Conservation (phyloP, 2,329 filamentous ascomycete species). For the Lachnellula hyalina region DNA sequence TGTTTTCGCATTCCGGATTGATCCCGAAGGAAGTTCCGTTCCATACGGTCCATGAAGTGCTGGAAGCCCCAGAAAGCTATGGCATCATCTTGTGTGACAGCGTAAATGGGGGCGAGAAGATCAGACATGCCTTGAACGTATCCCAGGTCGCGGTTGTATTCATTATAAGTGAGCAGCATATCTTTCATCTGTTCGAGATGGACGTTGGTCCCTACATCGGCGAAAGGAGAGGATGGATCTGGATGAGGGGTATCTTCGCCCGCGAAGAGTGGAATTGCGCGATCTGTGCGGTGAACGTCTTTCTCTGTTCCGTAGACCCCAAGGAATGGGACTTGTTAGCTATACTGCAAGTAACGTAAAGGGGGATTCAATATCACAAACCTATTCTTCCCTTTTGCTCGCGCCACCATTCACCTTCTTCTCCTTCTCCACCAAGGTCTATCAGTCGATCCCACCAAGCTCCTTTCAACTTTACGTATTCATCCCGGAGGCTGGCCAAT, state of each 20-base stretch:
- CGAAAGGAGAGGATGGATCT: slow-evolving; percentile 91
- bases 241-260: slow-evolving; percentile 96
- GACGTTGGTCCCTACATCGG: slow-evolving; percentile 88
- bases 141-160: slow-evolving; percentile 90
- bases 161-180: slow-evolving; percentile 97
- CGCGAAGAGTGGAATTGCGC: slow-evolving; percentile 88
- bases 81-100: slow-evolving; percentile 94
- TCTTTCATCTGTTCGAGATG: slow-evolving; percentile 99
- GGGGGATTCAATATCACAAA: slow-evolving; percentile 42
- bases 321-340: slow-evolving; percentile 44
- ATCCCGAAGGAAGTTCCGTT: slow-evolving; percentile 91
- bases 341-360: slow-evolving; percentile 9
- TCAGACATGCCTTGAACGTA: slow-evolving; percentile 99
- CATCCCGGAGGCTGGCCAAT: slow-evolving; percentile 80
- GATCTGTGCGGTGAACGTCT: slow-evolving; percentile 95
- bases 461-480: slow-evolving; percentile 90
- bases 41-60: slow-evolving; percentile 96
- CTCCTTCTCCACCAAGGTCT: slow-evolving; percentile 71
- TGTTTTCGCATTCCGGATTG: slow-evolving; percentile 95
- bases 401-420: slow-evolving; percentile 92
- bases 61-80: slow-evolving; percentile 96
- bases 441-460: slow-evolving; percentile 94
- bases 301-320: slow-evolving; percentile 67
- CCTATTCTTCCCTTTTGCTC: slow-evolving; percentile 92
- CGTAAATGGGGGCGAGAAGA: slow-evolving; percentile 90